Percentiles rank a stretch among this genome's conserved stretches.
These are phyloP conservation scores for Irpex rosettiformis DNA, from an alignment of 1,284 basidiomycete genomes.

Conservation along the genomic window DNA sequence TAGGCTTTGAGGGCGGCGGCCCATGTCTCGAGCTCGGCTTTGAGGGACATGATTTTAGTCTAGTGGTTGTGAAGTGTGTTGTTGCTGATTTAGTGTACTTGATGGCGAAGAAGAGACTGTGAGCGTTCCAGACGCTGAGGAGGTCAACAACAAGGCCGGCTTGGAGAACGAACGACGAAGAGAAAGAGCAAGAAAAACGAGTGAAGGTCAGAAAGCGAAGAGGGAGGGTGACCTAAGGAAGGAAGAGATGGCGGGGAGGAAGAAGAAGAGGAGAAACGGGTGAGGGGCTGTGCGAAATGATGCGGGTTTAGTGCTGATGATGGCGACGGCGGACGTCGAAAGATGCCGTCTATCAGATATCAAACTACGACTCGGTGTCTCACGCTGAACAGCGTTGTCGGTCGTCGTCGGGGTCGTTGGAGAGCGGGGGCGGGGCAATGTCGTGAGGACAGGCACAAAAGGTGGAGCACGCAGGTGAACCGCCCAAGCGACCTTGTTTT, in stretches of 20 bases:
- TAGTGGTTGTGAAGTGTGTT: conserved; percentile 10
- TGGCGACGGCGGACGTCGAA: conserved; percentile 1
- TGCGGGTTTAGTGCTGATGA: neutral
- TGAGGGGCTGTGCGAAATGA: neutral
- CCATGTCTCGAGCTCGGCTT: conserved; percentile 87
- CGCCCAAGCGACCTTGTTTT: neutral
- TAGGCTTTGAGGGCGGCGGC: conserved; percentile 80
- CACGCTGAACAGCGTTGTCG: neutral
- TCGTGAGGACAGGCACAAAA: neutral
- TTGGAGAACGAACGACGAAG: conserved; percentile 22
- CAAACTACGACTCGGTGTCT: neutral
- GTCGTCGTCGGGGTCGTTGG: neutral
- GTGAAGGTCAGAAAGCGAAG: conserved; percentile 14
- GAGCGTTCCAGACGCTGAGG: conserved; percentile 15
- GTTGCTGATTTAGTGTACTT: neutral
- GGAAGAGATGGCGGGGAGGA: neutral
- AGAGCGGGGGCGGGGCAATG: neutral
- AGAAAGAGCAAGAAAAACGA: conserved; percentile 29
- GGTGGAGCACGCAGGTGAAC: neutral
- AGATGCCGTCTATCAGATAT: conserved; percentile 1
- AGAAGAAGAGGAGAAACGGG: neutral
- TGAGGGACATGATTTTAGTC: conserved; percentile 67
- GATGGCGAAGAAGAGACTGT: neutral
- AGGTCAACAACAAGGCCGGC: conserved; percentile 6
- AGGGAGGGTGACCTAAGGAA: neutral